Percentiles rank a stretch among this genome's conserved stretches.
These are phyloP conservation scores for Schwanniomyces vanrijiae DNA, from an alignment of 805 yeast species.

Conservation along the genomic window DNA sequence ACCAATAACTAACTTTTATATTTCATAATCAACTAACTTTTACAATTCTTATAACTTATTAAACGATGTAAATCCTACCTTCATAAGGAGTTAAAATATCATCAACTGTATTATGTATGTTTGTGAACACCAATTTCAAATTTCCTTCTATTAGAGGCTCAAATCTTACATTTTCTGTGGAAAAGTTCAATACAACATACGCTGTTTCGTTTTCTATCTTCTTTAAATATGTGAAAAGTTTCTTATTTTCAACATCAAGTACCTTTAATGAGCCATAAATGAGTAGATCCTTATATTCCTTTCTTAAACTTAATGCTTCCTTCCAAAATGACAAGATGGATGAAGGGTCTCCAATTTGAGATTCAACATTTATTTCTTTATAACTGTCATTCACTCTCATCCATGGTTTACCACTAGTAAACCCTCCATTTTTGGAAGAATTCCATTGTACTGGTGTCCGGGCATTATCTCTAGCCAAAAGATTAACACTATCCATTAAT, in stretches of 20 bases:
- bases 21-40: too few relatives aligned
- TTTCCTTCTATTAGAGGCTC: slow-evolving; percentile 26
- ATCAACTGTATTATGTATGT: slow-evolving; percentile 22
- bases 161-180: slow-evolving; percentile 29
- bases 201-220: slow-evolving; percentile 27
- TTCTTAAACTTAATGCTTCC: slow-evolving; percentile 43
- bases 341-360: slow-evolving; percentile 44
- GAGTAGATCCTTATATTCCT: slow-evolving; percentile 41
- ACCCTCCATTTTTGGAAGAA: slow-evolving; percentile 43
- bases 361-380: slow-evolving; percentile 47
- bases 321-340: slow-evolving; percentile 50
- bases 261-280: slow-evolving; percentile 48
- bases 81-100: slow-evolving; percentile 43
- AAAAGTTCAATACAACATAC: slow-evolving; percentile 44
- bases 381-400: slow-evolving; percentile 51
- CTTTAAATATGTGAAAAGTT: slow-evolving; percentile 45
- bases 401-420: slow-evolving; percentile 53
- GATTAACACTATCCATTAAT: slow-evolving; percentile 32
- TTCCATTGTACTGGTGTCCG: slow-evolving; percentile 62
- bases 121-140: slow-evolving; percentile 29
- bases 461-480: slow-evolving; percentile 51
- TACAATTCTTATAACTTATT: too few relatives aligned
- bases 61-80: slow-evolving; percentile 36
- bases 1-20: too few relatives aligned
- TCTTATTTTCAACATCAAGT: slow-evolving; percentile 42